These are phyloP conservation scores for Citeromyces siamensis DNA, from an alignment of 1,139 yeast genomes.

Conservation along the genomic window DNA sequence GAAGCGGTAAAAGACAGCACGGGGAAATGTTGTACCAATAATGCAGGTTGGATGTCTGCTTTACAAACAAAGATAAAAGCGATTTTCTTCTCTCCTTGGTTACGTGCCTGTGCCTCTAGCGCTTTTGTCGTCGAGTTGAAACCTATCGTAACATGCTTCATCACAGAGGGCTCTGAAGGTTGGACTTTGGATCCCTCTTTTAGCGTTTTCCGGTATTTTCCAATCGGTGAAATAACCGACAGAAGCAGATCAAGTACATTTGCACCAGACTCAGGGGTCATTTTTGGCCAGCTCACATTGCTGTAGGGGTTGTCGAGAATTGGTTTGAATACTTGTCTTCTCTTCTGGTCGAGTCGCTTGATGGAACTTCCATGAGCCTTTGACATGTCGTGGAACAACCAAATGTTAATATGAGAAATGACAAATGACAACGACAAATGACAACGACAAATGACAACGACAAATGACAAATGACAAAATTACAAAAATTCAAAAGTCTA, in stretches of 20 bases:
- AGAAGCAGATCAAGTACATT: slow-evolving; percentile 28
- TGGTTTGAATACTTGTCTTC: slow-evolving; percentile 46
- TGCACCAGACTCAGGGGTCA: slow-evolving; percentile 25
- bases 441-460: no score
- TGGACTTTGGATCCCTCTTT: slow-evolving; percentile 12
- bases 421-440: no score
- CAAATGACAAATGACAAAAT: no score
- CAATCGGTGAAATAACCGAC: slow-evolving; percentile 24
- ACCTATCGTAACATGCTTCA: slow-evolving; percentile 26
- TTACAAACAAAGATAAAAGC: slow-evolving; percentile 42
- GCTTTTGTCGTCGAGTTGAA: slow-evolving; percentile 40
- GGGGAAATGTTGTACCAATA: slow-evolving; percentile 41
- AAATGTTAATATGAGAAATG: no score
- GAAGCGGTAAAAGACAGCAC: slow-evolving; percentile 35
- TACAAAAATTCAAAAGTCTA: no score
- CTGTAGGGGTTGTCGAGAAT: slow-evolving; percentile 50
- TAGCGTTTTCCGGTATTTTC: slow-evolving; percentile 16
- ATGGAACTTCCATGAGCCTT: slow-evolving; percentile 2
- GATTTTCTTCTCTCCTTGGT: slow-evolving; percentile 11
- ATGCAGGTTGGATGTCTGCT: slow-evolving; percentile 33
- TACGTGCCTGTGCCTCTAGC: slow-evolving; percentile 34
- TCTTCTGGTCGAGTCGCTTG: slow-evolving; percentile 22
- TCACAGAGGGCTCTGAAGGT: slow-evolving; percentile 17
- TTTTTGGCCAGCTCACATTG: slow-evolving; percentile 37
- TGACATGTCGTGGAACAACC: slow-evolving; percentile 31